phyloP scores from a whole-genome alignment of 768 basidiomycete genomes.

The Clathrus columnatus region DNA sequence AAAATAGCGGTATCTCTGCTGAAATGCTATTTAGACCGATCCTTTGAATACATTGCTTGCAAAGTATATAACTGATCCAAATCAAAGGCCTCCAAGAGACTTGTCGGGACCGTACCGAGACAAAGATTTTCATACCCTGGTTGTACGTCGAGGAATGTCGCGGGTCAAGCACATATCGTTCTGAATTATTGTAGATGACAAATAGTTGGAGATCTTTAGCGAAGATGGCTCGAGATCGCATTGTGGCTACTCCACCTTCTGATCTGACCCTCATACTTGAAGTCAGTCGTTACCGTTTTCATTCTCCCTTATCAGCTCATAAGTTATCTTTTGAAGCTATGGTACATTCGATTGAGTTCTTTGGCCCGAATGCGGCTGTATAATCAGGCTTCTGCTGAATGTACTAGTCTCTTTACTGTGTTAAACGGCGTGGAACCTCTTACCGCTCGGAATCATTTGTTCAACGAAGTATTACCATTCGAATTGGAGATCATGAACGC shows the following conservation, averaged over 20 bases:
- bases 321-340: constrained; percentile 41
- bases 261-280: constrained; percentile 56
- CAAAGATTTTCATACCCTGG: constrained; percentile 67
- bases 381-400: constrained; percentile 82
- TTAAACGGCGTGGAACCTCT: constrained; percentile 49
- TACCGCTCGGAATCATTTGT: constrained; percentile 47
- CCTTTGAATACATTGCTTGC: constrained; percentile 71
- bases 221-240: constrained; percentile 73
- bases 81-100: constrained; percentile 66
- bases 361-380: constrained; percentile 75
- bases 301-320: not conserved
- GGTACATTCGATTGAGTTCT: constrained; percentile 74
- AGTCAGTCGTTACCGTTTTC: constrained; percentile 33
- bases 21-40: constrained; percentile 50
- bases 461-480: constrained; percentile 48
- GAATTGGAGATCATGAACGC: constrained; percentile 61
- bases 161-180: not conserved
- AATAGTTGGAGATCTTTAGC: constrained; percentile 84
- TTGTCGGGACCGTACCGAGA: constrained; percentile 65
- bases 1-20: constrained; percentile 29
- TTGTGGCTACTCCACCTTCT: constrained; percentile 62
- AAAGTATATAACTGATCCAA: constrained; percentile 75
- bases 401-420: constrained; percentile 67
- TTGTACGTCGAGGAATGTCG: constrained; percentile 44
- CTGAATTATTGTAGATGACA: constrained; percentile 49